Evolutionary conservation across 257 asterid species (phyloP).

Genomic region (Solanum ahanhuiri): DNA sequence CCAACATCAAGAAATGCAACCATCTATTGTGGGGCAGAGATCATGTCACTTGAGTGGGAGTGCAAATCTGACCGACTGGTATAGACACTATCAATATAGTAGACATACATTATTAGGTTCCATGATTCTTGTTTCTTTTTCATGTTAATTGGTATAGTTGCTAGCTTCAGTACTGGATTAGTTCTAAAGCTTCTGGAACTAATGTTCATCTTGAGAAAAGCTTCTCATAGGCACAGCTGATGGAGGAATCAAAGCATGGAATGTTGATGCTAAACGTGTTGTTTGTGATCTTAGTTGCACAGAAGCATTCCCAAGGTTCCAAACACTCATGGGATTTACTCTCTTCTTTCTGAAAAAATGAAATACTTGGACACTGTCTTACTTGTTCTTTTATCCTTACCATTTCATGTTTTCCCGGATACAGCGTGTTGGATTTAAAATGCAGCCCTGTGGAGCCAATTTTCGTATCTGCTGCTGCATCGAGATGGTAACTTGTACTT

Average conservation of each 20-base stretch:
- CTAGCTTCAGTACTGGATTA: slow-evolving; percentile 10
- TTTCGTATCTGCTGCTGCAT: slow-evolving; percentile 95
- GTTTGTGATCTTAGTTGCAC: slow-evolving; percentile 79
- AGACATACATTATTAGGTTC: slow-evolving; percentile 8
- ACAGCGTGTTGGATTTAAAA: slow-evolving; percentile 91
- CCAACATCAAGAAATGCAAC: slow-evolving; percentile 93
- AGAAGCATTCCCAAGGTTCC: slow-evolving; percentile 78
- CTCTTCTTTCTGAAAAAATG: slow-evolving; percentile 8
- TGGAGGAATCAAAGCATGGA: slow-evolving; percentile 99
- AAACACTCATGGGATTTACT: slow-evolving; percentile 1
- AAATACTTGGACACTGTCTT: slow-evolving; percentile 2
- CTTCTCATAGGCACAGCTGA: slow-evolving; percentile 97
- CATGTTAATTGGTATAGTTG: slow-evolving; percentile 1
- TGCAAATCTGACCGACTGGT: slow-evolving; percentile 97
- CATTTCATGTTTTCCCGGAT: slow-evolving; percentile 10
- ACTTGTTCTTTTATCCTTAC: not conserved
- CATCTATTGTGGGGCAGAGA: slow-evolving; percentile 93
- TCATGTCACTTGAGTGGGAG: slow-evolving; percentile 98
- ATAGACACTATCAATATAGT: slow-evolving; percentile 12
- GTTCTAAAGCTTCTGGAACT: slow-evolving; percentile 20
- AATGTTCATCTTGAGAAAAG: slow-evolving; percentile 44
- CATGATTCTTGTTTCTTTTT: slow-evolving; percentile 5
- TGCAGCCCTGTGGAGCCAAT: slow-evolving; percentile 99
- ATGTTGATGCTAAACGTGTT: slow-evolving; percentile 91
- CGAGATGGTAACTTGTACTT: slow-evolving; percentile 47